A percentile compares a stretch with the other conserved stretches of the same genome.
Evolutionary conservation across 2,329 filamentous ascomycete species (phyloP).

Genomic region (Aspergillus sp.): DNA sequence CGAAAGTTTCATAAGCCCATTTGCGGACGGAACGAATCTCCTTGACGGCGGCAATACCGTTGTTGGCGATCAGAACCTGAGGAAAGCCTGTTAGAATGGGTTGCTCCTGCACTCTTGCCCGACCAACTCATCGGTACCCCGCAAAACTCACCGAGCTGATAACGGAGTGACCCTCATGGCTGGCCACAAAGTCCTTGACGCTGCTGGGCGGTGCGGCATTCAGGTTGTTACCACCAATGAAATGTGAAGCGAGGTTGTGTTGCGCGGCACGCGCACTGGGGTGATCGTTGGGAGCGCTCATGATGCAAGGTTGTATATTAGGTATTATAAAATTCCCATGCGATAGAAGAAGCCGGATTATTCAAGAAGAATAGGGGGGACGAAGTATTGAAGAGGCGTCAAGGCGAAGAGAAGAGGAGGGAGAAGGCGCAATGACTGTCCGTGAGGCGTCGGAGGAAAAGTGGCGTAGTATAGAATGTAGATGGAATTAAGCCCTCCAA

Average conservation of each 20-base stretch:
- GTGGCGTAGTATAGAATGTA: conserved; percentile 3
- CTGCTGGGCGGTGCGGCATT: conserved; percentile 77
- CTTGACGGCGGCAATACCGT: conserved; percentile 99
- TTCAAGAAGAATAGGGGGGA: conserved; percentile 2
- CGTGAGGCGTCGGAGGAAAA: conserved; percentile 1
- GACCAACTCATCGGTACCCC: not conserved
- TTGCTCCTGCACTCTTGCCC: not conserved
- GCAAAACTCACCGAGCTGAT: conserved; percentile 84
- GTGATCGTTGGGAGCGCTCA: conserved; percentile 43
- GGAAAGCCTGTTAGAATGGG: not conserved
- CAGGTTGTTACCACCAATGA: conserved; percentile 91
- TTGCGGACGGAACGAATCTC: conserved; percentile 98
- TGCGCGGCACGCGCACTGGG: conserved; percentile 72
- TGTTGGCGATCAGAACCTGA: conserved; percentile 97
- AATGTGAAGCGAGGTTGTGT: conserved; percentile 84
- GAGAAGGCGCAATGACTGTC: conserved; percentile 2
- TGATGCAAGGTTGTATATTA: conserved; percentile 35
- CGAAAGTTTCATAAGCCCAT: conserved; percentile 99
- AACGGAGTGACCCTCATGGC: conserved; percentile 90
- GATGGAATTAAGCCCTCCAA: conserved; percentile 2
- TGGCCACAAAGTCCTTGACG: conserved; percentile 94
- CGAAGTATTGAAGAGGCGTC: not conserved
- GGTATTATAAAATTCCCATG: conserved; percentile 28
- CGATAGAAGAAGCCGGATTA: conserved; percentile 19
- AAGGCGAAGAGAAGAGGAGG: conserved; percentile 9